Conservation (phyloP, 2,329 filamentous ascomycete species). For the Whalleya microplaca region DNA sequence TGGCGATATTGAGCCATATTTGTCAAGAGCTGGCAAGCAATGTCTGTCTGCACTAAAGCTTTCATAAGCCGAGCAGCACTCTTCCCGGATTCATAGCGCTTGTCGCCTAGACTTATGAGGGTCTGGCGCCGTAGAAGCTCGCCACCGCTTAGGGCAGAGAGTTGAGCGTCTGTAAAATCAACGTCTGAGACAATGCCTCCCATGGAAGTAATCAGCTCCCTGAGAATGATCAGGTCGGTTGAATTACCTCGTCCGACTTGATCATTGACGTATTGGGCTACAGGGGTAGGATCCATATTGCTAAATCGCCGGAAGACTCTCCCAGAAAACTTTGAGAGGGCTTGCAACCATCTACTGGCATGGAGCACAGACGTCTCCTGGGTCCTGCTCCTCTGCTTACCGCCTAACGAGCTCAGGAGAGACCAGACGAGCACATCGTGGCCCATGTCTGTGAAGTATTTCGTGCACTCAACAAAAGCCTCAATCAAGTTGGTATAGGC, state of each 20-base stretch:
- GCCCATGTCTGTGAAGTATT: constrained; percentile 89
- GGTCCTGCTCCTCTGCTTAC: constrained; percentile 65
- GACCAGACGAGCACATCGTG: constrained; percentile 96
- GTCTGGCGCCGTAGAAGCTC: constrained; percentile 79
- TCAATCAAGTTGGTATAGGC: constrained; percentile 94
- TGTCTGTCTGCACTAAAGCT: constrained; percentile 74
- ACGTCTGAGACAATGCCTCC: constrained; percentile 86
- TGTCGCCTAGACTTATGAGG: constrained; percentile 78
- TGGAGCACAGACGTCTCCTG: constrained; percentile 68
- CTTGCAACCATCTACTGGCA: constrained; percentile 90
- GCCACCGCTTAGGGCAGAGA: constrained; percentile 87
- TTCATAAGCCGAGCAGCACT: constrained; percentile 81
- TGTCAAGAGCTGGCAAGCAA: constrained; percentile 84
- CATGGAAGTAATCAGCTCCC: constrained; percentile 91
- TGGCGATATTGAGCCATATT: constrained; percentile 89
- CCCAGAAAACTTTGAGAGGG: constrained; percentile 87
- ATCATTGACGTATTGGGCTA: constrained; percentile 86
- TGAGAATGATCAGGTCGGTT: constrained; percentile 87
- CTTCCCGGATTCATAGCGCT: constrained; percentile 73
- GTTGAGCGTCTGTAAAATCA: constrained; percentile 86
- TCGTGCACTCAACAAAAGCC: constrained; percentile 89
- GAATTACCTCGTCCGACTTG: constrained; percentile 83
- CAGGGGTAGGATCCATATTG: constrained; percentile 79
- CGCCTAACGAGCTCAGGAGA: constrained; percentile 72
- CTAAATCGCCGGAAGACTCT: constrained; percentile 87